These are phyloP conservation scores for Metschnikowia hibisci DNA, from an alignment of 805 yeast species.

Conservation along the genomic window DNA sequence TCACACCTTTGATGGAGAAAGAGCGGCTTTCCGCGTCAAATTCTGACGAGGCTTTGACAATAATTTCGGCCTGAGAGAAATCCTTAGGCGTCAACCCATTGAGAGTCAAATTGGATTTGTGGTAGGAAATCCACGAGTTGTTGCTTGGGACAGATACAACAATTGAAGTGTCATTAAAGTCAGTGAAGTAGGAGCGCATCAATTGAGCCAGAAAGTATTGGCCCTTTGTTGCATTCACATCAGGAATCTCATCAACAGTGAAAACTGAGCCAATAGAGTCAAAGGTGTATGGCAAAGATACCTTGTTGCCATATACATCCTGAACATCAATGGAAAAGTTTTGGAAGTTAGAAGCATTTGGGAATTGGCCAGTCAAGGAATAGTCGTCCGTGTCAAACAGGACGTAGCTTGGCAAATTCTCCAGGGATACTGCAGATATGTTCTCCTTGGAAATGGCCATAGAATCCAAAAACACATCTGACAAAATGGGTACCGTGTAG, in stretches of 20 bases:
- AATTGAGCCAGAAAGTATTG: conserved; percentile 56
- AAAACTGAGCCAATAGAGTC: conserved; percentile 54
- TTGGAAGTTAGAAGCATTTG: conserved; percentile 38
- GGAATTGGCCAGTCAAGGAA: conserved; percentile 54
- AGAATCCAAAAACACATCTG: conserved; percentile 65
- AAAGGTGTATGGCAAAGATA: conserved; percentile 54
- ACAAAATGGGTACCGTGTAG: conserved; percentile 56
- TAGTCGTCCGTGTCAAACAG: conserved; percentile 35
- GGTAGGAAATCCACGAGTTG: conserved; percentile 63
- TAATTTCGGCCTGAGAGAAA: conserved; percentile 23
- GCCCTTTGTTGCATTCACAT: conserved; percentile 67
- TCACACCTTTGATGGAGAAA: conserved; percentile 53
- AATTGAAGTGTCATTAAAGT: conserved; percentile 47
- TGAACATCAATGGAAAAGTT: conserved; percentile 53
- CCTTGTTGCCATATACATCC: conserved; percentile 59
- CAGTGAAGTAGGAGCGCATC: conserved; percentile 53
- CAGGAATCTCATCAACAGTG: conserved; percentile 47
- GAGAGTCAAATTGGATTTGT: conserved; percentile 58
- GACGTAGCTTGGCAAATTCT: conserved; percentile 61
- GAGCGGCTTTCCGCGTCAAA: conserved; percentile 30
- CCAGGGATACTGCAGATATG: conserved; percentile 48
- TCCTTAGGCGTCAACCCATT: conserved; percentile 55
- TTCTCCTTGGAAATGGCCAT: conserved; percentile 42
- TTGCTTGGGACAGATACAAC: conserved; percentile 37
- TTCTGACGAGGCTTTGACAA: conserved; percentile 28